Base-by-base conservation (phyloP, 306 rosid genomes). In the Prunus armeniaca region DNA sequence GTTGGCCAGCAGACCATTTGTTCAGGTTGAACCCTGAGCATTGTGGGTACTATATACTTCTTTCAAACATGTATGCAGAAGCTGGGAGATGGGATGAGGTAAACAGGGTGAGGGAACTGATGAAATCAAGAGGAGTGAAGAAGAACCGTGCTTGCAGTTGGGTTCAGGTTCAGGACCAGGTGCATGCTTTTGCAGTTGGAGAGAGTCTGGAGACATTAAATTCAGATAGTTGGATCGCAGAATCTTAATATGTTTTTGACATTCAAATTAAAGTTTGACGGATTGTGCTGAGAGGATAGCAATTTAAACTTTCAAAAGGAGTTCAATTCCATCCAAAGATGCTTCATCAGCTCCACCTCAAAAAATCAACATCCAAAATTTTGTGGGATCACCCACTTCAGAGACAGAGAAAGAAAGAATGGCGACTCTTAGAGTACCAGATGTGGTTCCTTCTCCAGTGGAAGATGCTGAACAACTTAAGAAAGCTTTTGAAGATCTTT, bases 1-100 rank as follows among this genome's bases (percentile, higher is more conserved):
- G 83, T 61, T 88, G 86, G 91, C 94, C 97, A 12, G 98, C 98
- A 17, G 89, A 85, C 71, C 89, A 90, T 90, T 80, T 91, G 66
- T 87, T 90, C 81, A 74, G 78, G 75, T 81, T 93, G 54, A 90
- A 85, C 77, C 96, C 98, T 45, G 87, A 79, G 47, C 97, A 91
- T 65, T 87, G 86, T 58, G 98, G 98, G 18, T 93, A 93, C 83
- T 93, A 93, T 62, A 78, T 90, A 71, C 91, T 93, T 41, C 96
- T 93, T 82, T 86, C 98, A 63, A 93, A 93, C 82, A 86, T 93
- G 93, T 88, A 84, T 81, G 97, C 97, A 34, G 98, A 93, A 86
- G 88, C 88, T 62, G 96, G 89, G 79, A 91, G 92, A 85, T 93
- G 98, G 98, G 91, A 83, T 51, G 97, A 91, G 81, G 98, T 88